Conservation (phyloP, 164 flowering plant species). For the Berberis thunbergii region DNA sequence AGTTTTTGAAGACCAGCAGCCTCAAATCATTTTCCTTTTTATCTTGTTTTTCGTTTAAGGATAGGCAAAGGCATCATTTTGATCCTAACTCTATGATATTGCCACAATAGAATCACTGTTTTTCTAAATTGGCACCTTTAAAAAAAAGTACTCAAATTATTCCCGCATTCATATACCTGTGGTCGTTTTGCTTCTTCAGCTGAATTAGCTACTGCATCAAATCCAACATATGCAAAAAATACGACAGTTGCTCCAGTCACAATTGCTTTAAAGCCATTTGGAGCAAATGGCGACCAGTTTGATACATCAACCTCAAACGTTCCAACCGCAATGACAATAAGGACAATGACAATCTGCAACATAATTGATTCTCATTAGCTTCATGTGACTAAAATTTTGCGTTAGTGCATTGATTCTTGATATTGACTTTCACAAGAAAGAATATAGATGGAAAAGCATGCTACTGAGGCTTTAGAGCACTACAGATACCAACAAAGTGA, state of each 20-base stretch:
- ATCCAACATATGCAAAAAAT: conserved; percentile 97
- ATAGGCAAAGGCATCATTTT: too few relatives aligned
- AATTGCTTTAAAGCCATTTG: conserved; percentile 69
- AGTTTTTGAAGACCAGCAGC: too few relatives aligned
- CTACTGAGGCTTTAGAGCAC: too few relatives aligned
- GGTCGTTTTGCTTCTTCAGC: conserved; percentile 97
- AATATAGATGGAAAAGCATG: not conserved
- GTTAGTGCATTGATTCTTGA: not conserved
- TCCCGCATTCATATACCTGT: conserved; percentile 42
- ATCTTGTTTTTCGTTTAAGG: too few relatives aligned
- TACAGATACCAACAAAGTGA: too few relatives aligned
- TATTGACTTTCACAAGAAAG: not conserved
- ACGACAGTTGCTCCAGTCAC: conserved; percentile 95
- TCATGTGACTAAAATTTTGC: not conserved
- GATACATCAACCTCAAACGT: conserved; percentile 83
- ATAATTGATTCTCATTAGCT: conserved; percentile 4
- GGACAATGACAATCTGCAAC: conserved; percentile 76
- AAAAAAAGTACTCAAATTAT: not conserved
- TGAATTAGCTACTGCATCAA: conserved; percentile 97
- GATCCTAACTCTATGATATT: too few relatives aligned
- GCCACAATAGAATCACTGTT: too few relatives aligned
- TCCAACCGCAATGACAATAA: conserved; percentile 66
- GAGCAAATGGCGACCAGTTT: conserved; percentile 97
- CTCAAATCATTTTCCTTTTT: too few relatives aligned
- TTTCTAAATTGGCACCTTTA: too few relatives aligned